A percentile compares a stretch with the other conserved stretches of the same genome.
Evolutionary conservation across 768 basidiomycete genomes (phyloP).

Genomic region (Clavulina sp.): DNA sequence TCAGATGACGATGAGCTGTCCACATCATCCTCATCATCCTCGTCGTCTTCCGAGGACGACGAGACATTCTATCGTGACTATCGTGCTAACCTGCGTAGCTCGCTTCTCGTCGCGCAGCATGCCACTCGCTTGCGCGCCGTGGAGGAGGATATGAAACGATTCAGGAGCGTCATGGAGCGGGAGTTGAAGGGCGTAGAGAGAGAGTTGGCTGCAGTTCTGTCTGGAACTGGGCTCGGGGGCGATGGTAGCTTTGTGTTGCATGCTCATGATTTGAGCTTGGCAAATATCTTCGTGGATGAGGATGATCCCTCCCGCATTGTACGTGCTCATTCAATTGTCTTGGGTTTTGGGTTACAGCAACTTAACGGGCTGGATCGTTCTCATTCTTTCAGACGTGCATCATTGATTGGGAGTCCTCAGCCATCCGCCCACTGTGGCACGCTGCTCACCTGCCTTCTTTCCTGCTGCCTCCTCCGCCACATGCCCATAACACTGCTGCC

Average conservation of each 20-base stretch:
- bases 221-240: too few species aligned
- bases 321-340: slow-evolving; percentile 23
- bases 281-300: slow-evolving; percentile 69
- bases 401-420: slow-evolving; percentile 87
- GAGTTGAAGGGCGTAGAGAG: slow-evolving; percentile 5
- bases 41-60: slow-evolving; percentile 2
- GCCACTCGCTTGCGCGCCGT: slow-evolving; percentile 43
- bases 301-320: slow-evolving; percentile 53
- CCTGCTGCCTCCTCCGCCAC: slow-evolving; percentile 38
- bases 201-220: slow-evolving; percentile 19
- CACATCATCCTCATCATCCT: not conserved
- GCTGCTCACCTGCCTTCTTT: slow-evolving; percentile 69
- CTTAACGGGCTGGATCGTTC: slow-evolving; percentile 1
- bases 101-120: slow-evolving; percentile 60
- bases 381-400: slow-evolving; percentile 45
- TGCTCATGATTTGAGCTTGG: slow-evolving; percentile 70
- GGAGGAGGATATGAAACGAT: slow-evolving; percentile 51
- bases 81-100: slow-evolving; percentile 59
- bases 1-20: not conserved
- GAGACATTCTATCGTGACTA: slow-evolving; percentile 61
- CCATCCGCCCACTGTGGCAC: slow-evolving; percentile 70
- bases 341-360: slow-evolving; percentile 9
- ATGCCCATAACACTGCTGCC: too few species aligned
- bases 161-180: slow-evolving; percentile 40
- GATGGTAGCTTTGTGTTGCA: slow-evolving; percentile 76